phyloP scores from a whole-genome alignment of 805 yeast genomes.

The Lipomyces sp. region DNA sequence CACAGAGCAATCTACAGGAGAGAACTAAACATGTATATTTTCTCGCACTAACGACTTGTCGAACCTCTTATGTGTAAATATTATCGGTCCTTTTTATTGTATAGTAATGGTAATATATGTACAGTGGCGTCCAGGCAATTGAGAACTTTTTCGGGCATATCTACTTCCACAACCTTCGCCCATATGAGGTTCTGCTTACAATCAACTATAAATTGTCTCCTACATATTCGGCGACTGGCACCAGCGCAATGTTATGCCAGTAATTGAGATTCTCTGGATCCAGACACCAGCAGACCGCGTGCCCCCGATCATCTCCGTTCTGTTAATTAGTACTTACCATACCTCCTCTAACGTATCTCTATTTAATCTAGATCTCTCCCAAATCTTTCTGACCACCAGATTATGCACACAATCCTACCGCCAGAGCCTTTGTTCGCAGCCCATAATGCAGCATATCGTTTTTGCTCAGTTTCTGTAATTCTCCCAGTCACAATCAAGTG shows the following conservation, averaged over 20 bases:
- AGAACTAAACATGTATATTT: neutral
- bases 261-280: neutral
- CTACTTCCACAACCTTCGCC: neutral
- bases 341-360: conserved; percentile 62
- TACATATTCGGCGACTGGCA: neutral
- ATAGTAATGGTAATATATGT: neutral
- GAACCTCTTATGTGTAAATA: neutral
- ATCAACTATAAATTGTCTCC: neutral
- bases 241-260: neutral
- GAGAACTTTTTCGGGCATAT: neutral
- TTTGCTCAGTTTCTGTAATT: conserved; percentile 63
- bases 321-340: conserved; percentile 64
- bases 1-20: neutral
- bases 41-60: neutral
- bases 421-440: conserved; percentile 75
- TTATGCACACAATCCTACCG: conserved; percentile 34
- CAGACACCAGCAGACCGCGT: neutral
- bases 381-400: conserved; percentile 72
- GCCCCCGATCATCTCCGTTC: too few species aligned
- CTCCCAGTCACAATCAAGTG: conserved; percentile 28
- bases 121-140: neutral
- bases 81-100: neutral
- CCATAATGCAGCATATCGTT: conserved; percentile 93
- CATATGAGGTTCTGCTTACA: neutral
- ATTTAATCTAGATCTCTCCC: conserved; percentile 79